Conservation (phyloP, 805 yeast species). For the Saccharomycopsis sp. region DNA sequence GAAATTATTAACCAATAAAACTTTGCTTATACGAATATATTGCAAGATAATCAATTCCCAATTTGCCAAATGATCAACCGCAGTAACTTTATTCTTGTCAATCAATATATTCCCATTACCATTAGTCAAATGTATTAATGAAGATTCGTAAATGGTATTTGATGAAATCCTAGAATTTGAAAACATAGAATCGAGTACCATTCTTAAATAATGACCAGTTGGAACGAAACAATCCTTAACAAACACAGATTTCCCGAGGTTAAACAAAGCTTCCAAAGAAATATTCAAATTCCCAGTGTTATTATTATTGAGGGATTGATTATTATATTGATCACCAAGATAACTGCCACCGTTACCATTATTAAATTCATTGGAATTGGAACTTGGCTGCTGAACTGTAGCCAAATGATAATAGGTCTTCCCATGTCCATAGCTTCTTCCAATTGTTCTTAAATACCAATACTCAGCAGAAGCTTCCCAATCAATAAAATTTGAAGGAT, state of each 20-base stretch:
- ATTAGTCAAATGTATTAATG: conserved; percentile 17
- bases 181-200: conserved; percentile 73
- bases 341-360: not conserved
- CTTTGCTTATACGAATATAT: conserved; percentile 19
- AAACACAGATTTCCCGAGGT: conserved; percentile 70
- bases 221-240: conserved; percentile 83
- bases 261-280: conserved; percentile 65
- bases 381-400: conserved; percentile 57
- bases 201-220: conserved; percentile 65
- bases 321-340: not conserved
- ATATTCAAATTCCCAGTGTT: conserved; percentile 23
- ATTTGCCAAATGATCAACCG: conserved; percentile 20
- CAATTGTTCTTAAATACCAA: conserved; percentile 75
- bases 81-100: conserved; percentile 21
- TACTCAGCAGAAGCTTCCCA: conserved; percentile 80
- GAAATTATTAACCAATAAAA: conserved; percentile 18
- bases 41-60: conserved; percentile 22
- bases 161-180: conserved; percentile 56
- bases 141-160: conserved; percentile 33
- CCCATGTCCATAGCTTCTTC: conserved; percentile 74
- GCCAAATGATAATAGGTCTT: conserved; percentile 83
- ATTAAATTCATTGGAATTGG: conserved; percentile 6
- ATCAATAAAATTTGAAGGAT: conserved; percentile 72
- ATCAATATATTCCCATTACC: conserved; percentile 21
- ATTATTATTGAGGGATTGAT: not conserved